Base-by-base conservation (phyloP, 345 rosid species). In the Eucalyptus paniculata region DNA sequence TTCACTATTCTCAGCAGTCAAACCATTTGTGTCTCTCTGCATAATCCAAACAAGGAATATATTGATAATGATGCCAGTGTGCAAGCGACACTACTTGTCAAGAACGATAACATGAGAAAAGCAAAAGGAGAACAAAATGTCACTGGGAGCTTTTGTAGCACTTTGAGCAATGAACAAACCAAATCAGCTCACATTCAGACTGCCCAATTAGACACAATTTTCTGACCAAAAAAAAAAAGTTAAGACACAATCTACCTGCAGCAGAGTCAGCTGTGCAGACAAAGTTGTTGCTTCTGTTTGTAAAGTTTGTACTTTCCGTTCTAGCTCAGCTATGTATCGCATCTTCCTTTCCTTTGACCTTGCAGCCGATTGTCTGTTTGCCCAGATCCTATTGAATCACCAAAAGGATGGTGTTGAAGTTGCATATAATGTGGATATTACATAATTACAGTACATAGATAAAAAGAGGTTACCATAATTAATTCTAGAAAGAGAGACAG, bases 381-480 rank as follows among this genome's bases (percentile, higher is more conserved):
- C 99, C 98, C 98, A 96, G 80, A 98, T 96, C 96, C 99, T 98
- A 89, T 89, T 53, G 9, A 49, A 85, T 47, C 47, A 56, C 56
- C 49, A 54, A 81, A 89, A 67, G 16, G 82, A 34, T 50, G 50
- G 40, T 34, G 16, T 86, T 86, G 42, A 53, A 40, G 21, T 23
- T 34, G 54, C 42, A 50, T 34, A 86, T 26, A 19, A 28, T 49
- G 45, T 34, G 28, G 56, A 88, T 44, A 54, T 50, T 16, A 54
- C 49, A 50, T 15, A 49, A 53, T 21, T 67, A 86, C 62, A 87
- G 67, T 87, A 26, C 17, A 37, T 37, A 87, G n/a, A 37, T 54
- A 34, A 34, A 53, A 72, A 9, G 6, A 37, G 21, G 28, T 77
- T 77, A 77, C 9, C 85, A 40, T 77, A 77, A 40, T 40, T 4